Base-by-base conservation (phyloP, 345 rosid genomes). In the Salix koriyanagi region DNA sequence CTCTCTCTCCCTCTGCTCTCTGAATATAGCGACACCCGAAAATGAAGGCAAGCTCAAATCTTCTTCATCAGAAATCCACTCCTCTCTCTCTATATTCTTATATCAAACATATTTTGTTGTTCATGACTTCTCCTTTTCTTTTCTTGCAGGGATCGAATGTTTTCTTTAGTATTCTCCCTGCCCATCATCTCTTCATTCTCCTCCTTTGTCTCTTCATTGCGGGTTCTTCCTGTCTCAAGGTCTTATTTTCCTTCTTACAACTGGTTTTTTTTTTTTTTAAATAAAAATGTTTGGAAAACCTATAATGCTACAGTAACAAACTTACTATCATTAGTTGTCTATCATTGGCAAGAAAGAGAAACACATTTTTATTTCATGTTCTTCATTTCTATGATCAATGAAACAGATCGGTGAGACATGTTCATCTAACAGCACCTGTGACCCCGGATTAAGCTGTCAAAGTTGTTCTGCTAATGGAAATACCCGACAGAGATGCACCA, bases 331-430 rank as follows among this genome's bases (percentile, higher is more conserved):
- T 41, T 15, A 5, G 28, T 8, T 8, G 26, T 30, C 48, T 28
- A 19, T 21, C 18, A 10, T 14, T 18, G 9, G 12, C 26, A 12
- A 65, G 30, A 7, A 2, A 46, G 6, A 19, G 50, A 3, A 39
- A 5, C 11, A 23, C 44, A 0, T 23, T 2, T 68, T 48, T 56
- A 10, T 5, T 76, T 28, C 46, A n/a, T 70, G 37, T 39, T 69
- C 5, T 67, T 34, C 3, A 26, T 67, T 16, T 11, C 26, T 14
- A 7, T 19, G 2, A 15, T 61, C 50, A 65, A 74, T 60, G 44
- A 18, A 44, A 42, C 87, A 94, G 99, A 82, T 93, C 18, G 97
- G 99, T 56, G 96, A 92, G 82, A 92, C 97, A 1, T 96, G 99
- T 75, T 87, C 94, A 50, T 74, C 91, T 12, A 76, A 74, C 52